phyloP scores from a whole-genome alignment of 2,329 filamentous ascomycete species.

The Xylaria sp. region DNA sequence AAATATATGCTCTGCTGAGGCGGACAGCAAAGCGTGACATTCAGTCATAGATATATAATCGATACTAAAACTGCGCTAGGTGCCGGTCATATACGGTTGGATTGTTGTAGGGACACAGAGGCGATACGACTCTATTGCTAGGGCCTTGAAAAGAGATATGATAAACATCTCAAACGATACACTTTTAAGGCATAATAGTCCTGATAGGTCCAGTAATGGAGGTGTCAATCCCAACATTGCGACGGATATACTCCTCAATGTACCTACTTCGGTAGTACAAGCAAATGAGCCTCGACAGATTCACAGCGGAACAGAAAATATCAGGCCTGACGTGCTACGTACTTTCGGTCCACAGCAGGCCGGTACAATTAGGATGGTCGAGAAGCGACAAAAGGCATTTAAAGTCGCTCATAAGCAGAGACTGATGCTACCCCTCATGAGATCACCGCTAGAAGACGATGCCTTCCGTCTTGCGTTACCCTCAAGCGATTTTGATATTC shows the following conservation, averaged over 20 bases:
- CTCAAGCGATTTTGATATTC: slow-evolving; percentile 11
- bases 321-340: background rate
- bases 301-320: no score
- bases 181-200: background rate
- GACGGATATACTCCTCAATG: no score
- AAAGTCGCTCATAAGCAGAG: slow-evolving; percentile 22
- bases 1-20: background rate
- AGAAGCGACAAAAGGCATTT: slow-evolving; percentile 28
- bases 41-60: background rate
- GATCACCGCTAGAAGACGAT: background rate
- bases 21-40: background rate
- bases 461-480: slow-evolving; percentile 15
- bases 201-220: no score
- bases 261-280: no score
- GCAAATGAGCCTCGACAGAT: no score
- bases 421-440: slow-evolving; percentile 19
- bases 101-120: slow-evolving; percentile 37
- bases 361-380: background rate
- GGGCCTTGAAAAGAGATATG: slow-evolving; percentile 32
- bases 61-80: slow-evolving; percentile 17
- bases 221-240: no score
- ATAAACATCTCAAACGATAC: slow-evolving; percentile 14
- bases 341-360: background rate
- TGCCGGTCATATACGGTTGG: slow-evolving; percentile 38
- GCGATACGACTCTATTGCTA: slow-evolving; percentile 28